A percentile compares a stretch with the other conserved stretches of the same genome.
Conservation (phyloP, 805 yeast genomes). For the Myxozyma melibiosi region DNA sequence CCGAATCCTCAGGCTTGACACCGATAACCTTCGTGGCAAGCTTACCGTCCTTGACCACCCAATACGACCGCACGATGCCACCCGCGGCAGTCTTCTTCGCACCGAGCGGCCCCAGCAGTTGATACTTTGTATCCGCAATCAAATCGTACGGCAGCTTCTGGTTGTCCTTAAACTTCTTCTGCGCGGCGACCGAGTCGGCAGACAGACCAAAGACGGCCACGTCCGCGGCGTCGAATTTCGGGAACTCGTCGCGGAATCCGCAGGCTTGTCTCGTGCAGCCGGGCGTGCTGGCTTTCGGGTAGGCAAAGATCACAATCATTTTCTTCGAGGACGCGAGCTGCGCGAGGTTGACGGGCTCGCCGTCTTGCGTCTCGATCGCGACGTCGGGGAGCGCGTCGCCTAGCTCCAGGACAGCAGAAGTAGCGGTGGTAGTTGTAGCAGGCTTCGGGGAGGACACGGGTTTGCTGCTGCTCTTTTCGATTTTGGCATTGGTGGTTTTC, state of each 20-base stretch:
- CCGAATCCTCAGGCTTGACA: conserved; percentile 49
- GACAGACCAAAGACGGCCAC: conserved; percentile 77
- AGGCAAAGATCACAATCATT: conserved; percentile 50
- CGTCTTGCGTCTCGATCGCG: conserved; percentile 67
- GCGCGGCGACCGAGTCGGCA: conserved; percentile 79
- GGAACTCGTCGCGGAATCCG: conserved; percentile 75
- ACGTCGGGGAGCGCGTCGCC: conserved; percentile 61
- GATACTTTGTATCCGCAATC: conserved; percentile 72
- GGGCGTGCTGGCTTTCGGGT: conserved; percentile 91
- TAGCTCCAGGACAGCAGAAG: conserved; percentile 2
- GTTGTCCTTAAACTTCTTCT: conserved; percentile 71
- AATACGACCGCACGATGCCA: conserved; percentile 87
- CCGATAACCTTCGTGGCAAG: conserved; percentile 56
- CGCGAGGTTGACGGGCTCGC: conserved; percentile 56
- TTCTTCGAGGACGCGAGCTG: conserved; percentile 31
- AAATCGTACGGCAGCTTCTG: conserved; percentile 73
- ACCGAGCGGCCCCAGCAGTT: conserved; percentile 72
- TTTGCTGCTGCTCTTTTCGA: conserved; percentile 6
- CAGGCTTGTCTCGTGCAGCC: conserved; percentile 96
- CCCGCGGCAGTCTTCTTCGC: conserved; percentile 81
- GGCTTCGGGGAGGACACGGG: no score
- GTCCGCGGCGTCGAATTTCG: conserved; percentile 52
- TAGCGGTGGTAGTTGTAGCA: conserved; percentile 37
- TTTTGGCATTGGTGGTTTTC: conserved; percentile 17
- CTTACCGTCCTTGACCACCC: conserved; percentile 81